These are phyloP conservation scores for Pleurotus ostreatus DNA, from an alignment of 768 basidiomycete species.

Conservation along the genomic window DNA sequence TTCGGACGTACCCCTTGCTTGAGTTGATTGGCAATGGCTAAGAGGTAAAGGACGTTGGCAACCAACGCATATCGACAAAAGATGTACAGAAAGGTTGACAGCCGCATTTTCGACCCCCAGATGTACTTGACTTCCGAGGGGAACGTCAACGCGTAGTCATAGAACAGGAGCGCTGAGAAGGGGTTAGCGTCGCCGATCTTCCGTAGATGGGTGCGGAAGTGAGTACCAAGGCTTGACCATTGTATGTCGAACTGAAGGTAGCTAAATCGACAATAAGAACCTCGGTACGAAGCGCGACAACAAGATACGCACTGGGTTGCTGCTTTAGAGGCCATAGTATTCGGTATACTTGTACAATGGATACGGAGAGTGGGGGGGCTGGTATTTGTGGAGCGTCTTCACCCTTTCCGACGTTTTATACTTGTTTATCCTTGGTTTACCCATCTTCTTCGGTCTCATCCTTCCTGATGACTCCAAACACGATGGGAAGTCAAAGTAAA, in stretches of 20 bases:
- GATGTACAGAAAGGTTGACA: conserved; percentile 26
- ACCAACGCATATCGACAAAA: conserved; percentile 30
- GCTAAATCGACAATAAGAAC: conserved; percentile 1
- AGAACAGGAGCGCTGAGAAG: conserved; percentile 23
- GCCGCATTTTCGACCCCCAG: conserved; percentile 21
- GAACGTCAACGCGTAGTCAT: conserved; percentile 29
- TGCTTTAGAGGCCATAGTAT: neutral
- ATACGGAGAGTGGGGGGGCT: no score
- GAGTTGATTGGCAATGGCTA: conserved; percentile 21
- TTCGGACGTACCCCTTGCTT: conserved; percentile 13
- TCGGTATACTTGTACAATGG: no score
- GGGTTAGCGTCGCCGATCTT: no score
- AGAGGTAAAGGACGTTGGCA: conserved; percentile 27
- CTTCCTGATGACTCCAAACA: no score
- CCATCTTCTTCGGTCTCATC: no score
- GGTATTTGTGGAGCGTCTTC: no score
- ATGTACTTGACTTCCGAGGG: conserved; percentile 27
- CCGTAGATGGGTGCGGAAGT: neutral
- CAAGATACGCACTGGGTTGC: neutral
- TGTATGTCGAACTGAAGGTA: conserved; percentile 18
- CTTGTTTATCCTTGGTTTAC: no score
- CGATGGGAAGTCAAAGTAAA: no score
- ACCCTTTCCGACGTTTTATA: no score
- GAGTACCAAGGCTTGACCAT: conserved; percentile 18
- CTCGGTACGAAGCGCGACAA: neutral